Evolutionary conservation across 2,329 filamentous ascomycete genomes (phyloP).

Genomic region (Graphilbum fragrans): DNA sequence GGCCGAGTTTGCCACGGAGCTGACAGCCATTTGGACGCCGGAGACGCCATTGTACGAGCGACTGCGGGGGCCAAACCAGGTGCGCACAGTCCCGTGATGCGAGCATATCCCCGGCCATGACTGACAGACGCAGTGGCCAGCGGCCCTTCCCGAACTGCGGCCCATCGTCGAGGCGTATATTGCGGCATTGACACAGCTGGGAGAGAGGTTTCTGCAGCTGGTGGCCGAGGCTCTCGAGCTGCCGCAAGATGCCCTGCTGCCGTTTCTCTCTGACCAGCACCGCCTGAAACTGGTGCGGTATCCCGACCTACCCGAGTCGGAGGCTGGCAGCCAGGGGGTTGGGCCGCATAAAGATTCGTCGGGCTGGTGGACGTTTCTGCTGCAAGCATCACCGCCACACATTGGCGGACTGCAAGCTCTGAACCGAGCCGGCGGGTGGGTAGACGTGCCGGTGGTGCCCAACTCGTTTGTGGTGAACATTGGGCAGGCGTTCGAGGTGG

Average conservation of each 20-base stretch:
- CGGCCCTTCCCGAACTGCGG: conserved; percentile 14
- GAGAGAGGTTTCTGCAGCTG: conserved; percentile 40
- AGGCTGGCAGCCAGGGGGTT: conserved; percentile 35
- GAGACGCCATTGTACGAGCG: conserved; percentile 25
- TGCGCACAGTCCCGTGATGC: not conserved
- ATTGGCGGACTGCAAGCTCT: conserved; percentile 38
- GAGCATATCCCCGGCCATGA: too few species aligned
- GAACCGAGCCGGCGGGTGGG: conserved; percentile 32
- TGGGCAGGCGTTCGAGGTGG: conserved; percentile 45
- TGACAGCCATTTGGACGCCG: conserved; percentile 21
- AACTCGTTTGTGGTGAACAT: conserved; percentile 45
- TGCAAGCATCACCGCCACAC: conserved; percentile 42
- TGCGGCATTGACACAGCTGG: conserved; percentile 33
- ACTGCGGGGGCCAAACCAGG: conserved; percentile 34
- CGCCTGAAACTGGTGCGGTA: conserved; percentile 47
- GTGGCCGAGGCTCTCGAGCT: conserved; percentile 43
- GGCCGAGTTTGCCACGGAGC: conserved; percentile 47
- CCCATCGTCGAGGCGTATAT: conserved; percentile 35
- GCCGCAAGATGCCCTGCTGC: conserved; percentile 31
- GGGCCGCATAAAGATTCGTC: conserved; percentile 52
- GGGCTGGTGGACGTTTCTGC: conserved; percentile 52
- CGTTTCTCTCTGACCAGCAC: conserved; percentile 44
- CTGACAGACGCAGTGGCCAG: conserved; percentile 2
- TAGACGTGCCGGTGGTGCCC: conserved; percentile 32
- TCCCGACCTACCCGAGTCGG: conserved; percentile 17